Conservation (phyloP, 371 early-diverging fungal species). For the Fennellomyces sp. region DNA sequence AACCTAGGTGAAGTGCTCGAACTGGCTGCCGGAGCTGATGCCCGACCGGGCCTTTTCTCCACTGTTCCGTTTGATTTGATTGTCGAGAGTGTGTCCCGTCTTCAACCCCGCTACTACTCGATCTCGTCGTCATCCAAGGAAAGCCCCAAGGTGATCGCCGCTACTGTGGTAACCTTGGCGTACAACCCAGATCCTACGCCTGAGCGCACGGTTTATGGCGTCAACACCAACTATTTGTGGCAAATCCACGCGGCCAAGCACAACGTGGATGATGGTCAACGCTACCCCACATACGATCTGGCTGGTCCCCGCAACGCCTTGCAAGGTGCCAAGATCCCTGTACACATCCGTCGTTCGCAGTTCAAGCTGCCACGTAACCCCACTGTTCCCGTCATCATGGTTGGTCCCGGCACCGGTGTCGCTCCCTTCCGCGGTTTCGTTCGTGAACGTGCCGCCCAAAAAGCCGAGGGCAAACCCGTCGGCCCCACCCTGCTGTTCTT, state of each 20-base stretch:
- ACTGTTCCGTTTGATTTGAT: conserved; percentile 74
- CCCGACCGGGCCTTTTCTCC: conserved; percentile 32
- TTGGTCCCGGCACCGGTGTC: conserved; percentile 98
- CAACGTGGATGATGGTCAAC: conserved; percentile 34
- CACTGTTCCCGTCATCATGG: conserved; percentile 88
- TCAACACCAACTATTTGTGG: conserved; percentile 76
- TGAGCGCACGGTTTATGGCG: conserved; percentile 69
- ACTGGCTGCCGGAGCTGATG: conserved; percentile 21
- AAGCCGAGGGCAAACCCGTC: conserved; percentile 56
- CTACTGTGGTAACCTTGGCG: conserved; percentile 88
- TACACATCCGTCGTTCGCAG: conserved; percentile 85
- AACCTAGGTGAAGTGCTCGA: conserved; percentile 72
- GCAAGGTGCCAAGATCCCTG: conserved; percentile 60
- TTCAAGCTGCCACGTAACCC: conserved; percentile 88
- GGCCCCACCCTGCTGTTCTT: conserved; percentile 91
- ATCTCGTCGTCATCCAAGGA: conserved; percentile 89
- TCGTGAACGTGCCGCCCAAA: conserved; percentile 80
- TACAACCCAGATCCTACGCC: conserved; percentile 66
- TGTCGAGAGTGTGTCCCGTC: conserved; percentile 80
- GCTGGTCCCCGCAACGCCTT: conserved; percentile 57
- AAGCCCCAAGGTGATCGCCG: conserved; percentile 69
- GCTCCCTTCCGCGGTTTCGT: conserved; percentile 97
- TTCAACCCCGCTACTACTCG: conserved; percentile 93
- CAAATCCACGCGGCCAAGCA: conserved; percentile 46
- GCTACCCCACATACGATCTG: conserved; percentile 47